Percentiles rank a stretch among this genome's conserved stretches.
These are phyloP conservation scores for Diaporthe velutina DNA, from an alignment of 2,329 filamentous ascomycete genomes.

Conservation along the genomic window DNA sequence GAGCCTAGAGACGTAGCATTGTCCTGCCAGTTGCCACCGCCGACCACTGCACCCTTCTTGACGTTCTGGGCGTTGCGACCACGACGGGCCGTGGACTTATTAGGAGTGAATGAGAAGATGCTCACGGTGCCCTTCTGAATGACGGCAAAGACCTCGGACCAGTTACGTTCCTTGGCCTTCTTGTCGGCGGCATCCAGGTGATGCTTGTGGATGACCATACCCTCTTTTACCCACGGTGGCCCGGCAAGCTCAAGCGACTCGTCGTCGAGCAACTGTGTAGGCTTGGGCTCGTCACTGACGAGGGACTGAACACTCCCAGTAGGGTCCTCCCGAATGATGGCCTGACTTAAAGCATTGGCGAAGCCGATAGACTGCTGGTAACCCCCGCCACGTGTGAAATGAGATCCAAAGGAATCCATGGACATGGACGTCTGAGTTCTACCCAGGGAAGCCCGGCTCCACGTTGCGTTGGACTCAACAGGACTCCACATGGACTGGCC, in stretches of 20 bases:
- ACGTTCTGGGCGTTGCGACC: conserved; percentile 62
- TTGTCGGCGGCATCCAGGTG: conserved; percentile 92
- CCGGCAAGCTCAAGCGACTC: conserved; percentile 92
- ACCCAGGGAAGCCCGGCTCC: conserved; percentile 93
- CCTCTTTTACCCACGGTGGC: conserved; percentile 98
- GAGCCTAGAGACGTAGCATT: conserved; percentile 91
- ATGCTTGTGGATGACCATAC: conserved; percentile 95
- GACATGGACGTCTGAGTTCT: conserved; percentile 93
- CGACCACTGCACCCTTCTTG: conserved; percentile 76
- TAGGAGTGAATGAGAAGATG: conserved; percentile 91
- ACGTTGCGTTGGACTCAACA: conserved; percentile 85
- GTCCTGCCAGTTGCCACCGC: conserved; percentile 98
- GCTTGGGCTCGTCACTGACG: conserved; percentile 71
- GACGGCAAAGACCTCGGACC: conserved; percentile 95
- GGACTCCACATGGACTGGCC: conserved; percentile 92
- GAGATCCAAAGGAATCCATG: conserved; percentile 88
- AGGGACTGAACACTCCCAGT: conserved; percentile 61
- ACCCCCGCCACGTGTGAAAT: conserved; percentile 77
- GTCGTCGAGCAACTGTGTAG: conserved; percentile 83
- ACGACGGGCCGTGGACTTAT: conserved; percentile 75
- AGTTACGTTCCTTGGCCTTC: conserved; percentile 92
- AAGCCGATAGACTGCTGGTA: conserved; percentile 98
- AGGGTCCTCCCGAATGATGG: conserved; percentile 91
- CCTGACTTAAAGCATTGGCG: conserved; percentile 94
- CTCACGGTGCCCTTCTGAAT: conserved; percentile 95